Conservation (phyloP, 2,329 filamentous ascomycete species). For the Colletotrichum neosansevieriae region DNA sequence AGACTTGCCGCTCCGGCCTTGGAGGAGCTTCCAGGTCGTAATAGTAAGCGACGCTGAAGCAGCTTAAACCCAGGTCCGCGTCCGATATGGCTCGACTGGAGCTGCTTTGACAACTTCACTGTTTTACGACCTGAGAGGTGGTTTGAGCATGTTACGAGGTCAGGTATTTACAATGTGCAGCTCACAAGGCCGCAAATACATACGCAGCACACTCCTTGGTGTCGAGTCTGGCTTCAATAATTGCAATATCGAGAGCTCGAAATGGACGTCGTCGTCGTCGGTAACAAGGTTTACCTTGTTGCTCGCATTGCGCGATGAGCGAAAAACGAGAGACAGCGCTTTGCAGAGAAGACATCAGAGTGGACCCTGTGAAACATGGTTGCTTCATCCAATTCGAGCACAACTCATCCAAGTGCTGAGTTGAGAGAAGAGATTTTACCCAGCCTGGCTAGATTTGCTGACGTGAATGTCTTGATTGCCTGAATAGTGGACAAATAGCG, state of each 20-base stretch:
- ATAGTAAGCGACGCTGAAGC: not conserved
- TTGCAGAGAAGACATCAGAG: constrained; percentile 1
- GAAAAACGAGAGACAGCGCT: constrained; percentile 10
- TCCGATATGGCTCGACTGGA: constrained; percentile 14
- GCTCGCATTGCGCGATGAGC: not conserved
- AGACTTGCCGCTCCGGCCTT: not conserved
- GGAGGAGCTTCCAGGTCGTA: not conserved
- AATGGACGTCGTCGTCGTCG: not conserved
- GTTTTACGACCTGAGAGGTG: not conserved
- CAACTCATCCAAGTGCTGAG: not conserved
- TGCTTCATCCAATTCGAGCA: constrained; percentile 32
- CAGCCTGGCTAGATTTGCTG: constrained; percentile 6
- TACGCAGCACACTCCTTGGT: no score
- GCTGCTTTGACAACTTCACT: not conserved
- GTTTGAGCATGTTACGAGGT: not conserved
- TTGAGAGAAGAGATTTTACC: constrained; percentile 1
- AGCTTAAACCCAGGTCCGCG: not conserved
- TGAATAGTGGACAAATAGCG: constrained; percentile 1
- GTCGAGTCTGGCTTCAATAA: not conserved
- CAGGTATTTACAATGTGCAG: not conserved
- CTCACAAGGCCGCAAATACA: no score
- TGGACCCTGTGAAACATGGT: constrained; percentile 32
- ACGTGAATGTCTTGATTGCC: constrained; percentile 21
- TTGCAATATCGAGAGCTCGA: not conserved
- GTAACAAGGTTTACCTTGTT: not conserved